A percentile compares a stretch with the other conserved stretches of the same genome.
Conservation (phyloP, 805 yeast species). For the Starmerella floricola region DNA sequence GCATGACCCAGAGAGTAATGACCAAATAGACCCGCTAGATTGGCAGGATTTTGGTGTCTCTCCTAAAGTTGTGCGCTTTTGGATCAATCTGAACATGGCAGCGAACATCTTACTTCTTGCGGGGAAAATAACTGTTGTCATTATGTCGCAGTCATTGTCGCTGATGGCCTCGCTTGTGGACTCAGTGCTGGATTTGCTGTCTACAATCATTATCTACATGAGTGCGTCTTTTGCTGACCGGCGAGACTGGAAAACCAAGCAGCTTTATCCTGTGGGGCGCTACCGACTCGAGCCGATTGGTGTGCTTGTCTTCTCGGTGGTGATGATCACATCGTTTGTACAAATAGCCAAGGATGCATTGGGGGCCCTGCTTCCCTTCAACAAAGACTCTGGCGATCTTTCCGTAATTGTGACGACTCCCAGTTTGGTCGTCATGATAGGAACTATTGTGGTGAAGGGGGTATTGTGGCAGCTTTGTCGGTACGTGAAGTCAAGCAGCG, state of each 20-base stretch:
- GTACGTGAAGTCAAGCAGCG: constrained; percentile 48
- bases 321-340: constrained; percentile 57
- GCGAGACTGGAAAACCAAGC: constrained; percentile 36
- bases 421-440: constrained; percentile 48
- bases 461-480: constrained; percentile 56
- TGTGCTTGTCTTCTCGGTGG: constrained; percentile 56
- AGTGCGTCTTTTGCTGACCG: constrained; percentile 37
- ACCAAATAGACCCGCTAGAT: background rate
- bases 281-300: constrained; percentile 68
- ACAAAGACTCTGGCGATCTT: no score
- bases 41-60: background rate
- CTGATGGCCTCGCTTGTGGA: constrained; percentile 69
- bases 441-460: constrained; percentile 49
- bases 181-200: constrained; percentile 59
- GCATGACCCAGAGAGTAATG: background rate
- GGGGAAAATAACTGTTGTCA: constrained; percentile 49
- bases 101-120: constrained; percentile 44
- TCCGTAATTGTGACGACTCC: constrained; percentile 35
- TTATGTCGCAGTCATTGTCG: constrained; percentile 60
- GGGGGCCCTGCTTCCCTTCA: constrained; percentile 38
- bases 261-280: constrained; percentile 53
- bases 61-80: constrained; percentile 36
- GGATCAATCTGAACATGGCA: constrained; percentile 52
- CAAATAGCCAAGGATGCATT: constrained; percentile 60
- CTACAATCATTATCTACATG: constrained; percentile 58